Evolutionary conservation across 176 grass and related monocot species (phyloP), one percentile per base, ranked within the genome.

Genomic region (Triticum urartu): DNA sequence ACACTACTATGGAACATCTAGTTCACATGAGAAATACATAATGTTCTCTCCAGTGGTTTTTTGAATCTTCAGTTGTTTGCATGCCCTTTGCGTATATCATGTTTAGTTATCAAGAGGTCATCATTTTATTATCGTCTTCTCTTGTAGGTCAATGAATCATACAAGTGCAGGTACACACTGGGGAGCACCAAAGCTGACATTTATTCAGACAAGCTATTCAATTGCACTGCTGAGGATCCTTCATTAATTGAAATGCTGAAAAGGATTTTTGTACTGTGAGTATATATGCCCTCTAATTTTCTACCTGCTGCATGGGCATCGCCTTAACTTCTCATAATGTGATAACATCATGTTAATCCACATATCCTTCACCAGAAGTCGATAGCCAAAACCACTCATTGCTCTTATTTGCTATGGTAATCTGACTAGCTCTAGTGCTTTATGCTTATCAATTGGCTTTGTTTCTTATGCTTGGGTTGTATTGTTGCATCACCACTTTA

Each of bases 71-170:
- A 45, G 32, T 79, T 70, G 38, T 52, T 21, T 77, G 34, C 68
- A 48, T 63, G 11, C 34, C 21, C 2, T 86, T 88, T 47, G 32
- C 34, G 64, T 32, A 24, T 38, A 30, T 71, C 14, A 52, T 75
- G 36, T 84, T 77, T 77, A 38, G 22, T 81, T 82, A 17, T 54
- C 60, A 74, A 9, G 28, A 43, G 11, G 71, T 68, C 59, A 10
- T 4, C 76, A 56, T 83, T 69, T 88, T 47, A 30, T 84, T 59
- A 81, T 24, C 28, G 64, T 73, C 26, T 67, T 28, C 77, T 80
- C 67, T 84, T 75, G 79, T 88, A 98, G 96, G 93, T 98, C 52
- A 98, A 98, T 73, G 93, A 98, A 88, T 95, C 96, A 2, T 98
- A 91, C 85, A 95, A 68, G 56, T 98, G 96, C 77, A 91, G 90